Percentiles rank a stretch among this genome's conserved stretches.
Evolutionary conservation across 495 filamentous ascomycete genomes (phyloP).

Genomic region (Talaromyces borbonicus): DNA sequence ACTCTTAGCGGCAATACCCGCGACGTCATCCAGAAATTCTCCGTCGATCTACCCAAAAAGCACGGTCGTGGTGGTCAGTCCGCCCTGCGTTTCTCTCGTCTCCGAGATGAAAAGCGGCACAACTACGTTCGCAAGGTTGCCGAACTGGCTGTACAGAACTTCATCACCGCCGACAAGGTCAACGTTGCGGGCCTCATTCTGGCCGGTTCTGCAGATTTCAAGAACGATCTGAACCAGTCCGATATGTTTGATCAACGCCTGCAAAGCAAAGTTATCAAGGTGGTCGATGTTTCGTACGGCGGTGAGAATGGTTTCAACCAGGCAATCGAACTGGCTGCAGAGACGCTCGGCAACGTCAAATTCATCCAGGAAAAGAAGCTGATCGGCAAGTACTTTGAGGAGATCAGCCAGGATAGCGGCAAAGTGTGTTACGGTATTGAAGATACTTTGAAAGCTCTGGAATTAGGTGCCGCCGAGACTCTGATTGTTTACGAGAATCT

Average conservation of each 20-base stretch:
- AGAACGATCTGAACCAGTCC: slow-evolving; percentile 95
- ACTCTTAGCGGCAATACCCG: slow-evolving; percentile 94
- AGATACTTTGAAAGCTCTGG: slow-evolving; percentile 94
- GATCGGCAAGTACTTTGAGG: slow-evolving; percentile 95
- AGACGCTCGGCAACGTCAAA: slow-evolving; percentile 98
- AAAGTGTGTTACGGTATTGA: slow-evolving; percentile 96
- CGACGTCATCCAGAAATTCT: slow-evolving; percentile 95
- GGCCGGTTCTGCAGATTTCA: slow-evolving; percentile 97
- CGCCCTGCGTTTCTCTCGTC: slow-evolving; percentile 95
- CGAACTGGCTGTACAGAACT: slow-evolving; percentile 95
- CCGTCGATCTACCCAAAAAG: slow-evolving; percentile 96
- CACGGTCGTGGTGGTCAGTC: slow-evolving; percentile 99
- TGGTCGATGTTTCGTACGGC: slow-evolving; percentile 96
- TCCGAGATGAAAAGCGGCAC: slow-evolving; percentile 99
- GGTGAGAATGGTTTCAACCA: slow-evolving; percentile 99
- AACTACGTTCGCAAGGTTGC: slow-evolving; percentile 99
- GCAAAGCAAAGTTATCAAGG: slow-evolving; percentile 92
- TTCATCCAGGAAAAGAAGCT: slow-evolving; percentile 99
- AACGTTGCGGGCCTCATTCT: slow-evolving; percentile 92
- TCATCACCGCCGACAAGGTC: slow-evolving; percentile 94
- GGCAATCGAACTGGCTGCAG: slow-evolving; percentile 86
- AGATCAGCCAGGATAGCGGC: slow-evolving; percentile 94
- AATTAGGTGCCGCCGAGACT: slow-evolving; percentile 87
- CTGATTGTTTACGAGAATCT: slow-evolving; percentile 98
- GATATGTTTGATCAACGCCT: slow-evolving; percentile 93